Conservation (phyloP, 768 basidiomycete species). For the Fomitopsis pulvina region DNA sequence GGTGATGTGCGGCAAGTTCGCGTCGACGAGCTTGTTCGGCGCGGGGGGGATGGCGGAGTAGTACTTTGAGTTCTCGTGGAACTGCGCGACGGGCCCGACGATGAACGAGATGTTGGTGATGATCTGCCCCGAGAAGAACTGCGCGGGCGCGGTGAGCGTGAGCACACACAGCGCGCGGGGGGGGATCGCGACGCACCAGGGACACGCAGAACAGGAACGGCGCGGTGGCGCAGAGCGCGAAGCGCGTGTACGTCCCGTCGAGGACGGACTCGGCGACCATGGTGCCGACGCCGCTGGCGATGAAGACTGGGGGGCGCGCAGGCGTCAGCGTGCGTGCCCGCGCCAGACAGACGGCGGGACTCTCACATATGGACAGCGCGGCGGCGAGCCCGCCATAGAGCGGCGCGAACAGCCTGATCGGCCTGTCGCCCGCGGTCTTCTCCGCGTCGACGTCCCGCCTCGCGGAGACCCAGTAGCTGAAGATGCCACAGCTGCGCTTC, state of each 20-base stretch:
- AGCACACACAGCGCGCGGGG: not conserved
- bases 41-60: slow-evolving; percentile 67
- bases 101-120: slow-evolving; percentile 57
- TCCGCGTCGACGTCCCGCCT: slow-evolving; percentile 42
- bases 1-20: slow-evolving; percentile 65
- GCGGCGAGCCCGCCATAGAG: slow-evolving; percentile 66
- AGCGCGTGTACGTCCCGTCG: slow-evolving; percentile 57
- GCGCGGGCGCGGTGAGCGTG: not conserved
- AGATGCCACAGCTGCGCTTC: slow-evolving; percentile 17
- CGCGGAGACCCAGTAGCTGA: slow-evolving; percentile 22
- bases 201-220: slow-evolving; percentile 77
- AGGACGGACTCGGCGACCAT: slow-evolving; percentile 62
- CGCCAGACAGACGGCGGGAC: not conserved
- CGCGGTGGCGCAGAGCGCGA: slow-evolving; percentile 54
- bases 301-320: slow-evolving; percentile 44
- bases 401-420: slow-evolving; percentile 59
- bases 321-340: not conserved
- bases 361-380: slow-evolving; percentile 60
- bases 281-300: slow-evolving; percentile 51
- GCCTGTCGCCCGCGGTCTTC: slow-evolving; percentile 33
- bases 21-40: slow-evolving; percentile 56
- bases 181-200: slow-evolving; percentile 39
- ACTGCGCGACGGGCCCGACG: slow-evolving; percentile 83
- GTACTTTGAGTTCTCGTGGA: slow-evolving; percentile 77
- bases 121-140: slow-evolving; percentile 76